A percentile compares a stretch with the other conserved stretches of the same genome.
phyloP scores from a whole-genome alignment of 2,329 filamentous ascomycete genomes.

The Atkinsonella texensis region DNA sequence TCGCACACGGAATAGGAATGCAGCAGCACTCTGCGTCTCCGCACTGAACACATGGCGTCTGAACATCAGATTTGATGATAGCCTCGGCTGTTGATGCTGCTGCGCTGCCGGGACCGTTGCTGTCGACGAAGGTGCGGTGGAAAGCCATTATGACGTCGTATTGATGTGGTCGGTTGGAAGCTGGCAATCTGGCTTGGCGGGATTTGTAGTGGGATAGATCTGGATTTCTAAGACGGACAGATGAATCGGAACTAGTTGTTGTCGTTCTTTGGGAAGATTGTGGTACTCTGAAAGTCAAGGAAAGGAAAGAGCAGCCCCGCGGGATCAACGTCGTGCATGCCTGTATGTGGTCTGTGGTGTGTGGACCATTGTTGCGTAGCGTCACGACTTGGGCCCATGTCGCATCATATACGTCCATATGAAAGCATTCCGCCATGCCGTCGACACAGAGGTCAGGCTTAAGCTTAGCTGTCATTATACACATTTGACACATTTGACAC shows the following conservation, averaged over 20 bases:
- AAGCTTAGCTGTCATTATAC: too few relatives aligned
- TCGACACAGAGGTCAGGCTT: too few relatives aligned
- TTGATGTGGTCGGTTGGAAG: not conserved
- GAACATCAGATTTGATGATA: slow-evolving; percentile 37
- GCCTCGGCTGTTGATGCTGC: slow-evolving; percentile 36
- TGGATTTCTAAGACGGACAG: not conserved
- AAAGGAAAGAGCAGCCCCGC: too few relatives aligned
- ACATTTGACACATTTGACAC: too few relatives aligned
- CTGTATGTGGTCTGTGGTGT: too few relatives aligned
- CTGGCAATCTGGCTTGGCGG: not conserved
- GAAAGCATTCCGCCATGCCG: too few relatives aligned
- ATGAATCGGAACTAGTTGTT: not conserved
- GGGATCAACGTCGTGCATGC: too few relatives aligned
- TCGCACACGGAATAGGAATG: slow-evolving; percentile 39
- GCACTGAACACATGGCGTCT: slow-evolving; percentile 37
- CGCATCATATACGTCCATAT: too few relatives aligned
- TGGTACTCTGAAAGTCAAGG: too few relatives aligned
- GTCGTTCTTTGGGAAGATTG: too few relatives aligned
- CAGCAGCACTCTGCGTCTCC: slow-evolving; percentile 42
- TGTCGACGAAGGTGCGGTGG: slow-evolving; percentile 11
- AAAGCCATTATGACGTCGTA: slow-evolving; percentile 14
- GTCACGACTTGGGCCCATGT: too few relatives aligned
- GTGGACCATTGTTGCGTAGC: too few relatives aligned
- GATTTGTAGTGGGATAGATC: not conserved
- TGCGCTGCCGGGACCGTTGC: slow-evolving; percentile 35